These are phyloP conservation scores for Fusarium sambucinum DNA, from an alignment of 2,329 filamentous ascomycete genomes.

Conservation along the genomic window DNA sequence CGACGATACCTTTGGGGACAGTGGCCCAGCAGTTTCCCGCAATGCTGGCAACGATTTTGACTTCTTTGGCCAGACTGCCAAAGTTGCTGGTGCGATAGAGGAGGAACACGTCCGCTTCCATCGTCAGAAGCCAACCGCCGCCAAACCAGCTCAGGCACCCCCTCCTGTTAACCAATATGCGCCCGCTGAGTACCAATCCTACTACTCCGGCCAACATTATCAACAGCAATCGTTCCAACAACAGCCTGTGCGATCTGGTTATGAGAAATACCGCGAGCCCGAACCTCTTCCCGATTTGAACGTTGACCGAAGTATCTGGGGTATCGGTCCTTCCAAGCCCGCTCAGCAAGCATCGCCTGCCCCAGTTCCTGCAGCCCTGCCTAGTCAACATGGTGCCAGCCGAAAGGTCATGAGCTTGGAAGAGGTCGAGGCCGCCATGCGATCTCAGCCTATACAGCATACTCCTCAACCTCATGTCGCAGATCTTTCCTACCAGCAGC, in stretches of 20 bases:
- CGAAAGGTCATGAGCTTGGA: slow-evolving; percentile 95
- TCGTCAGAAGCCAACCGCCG: slow-evolving; percentile 74
- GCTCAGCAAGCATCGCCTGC: slow-evolving; percentile 51
- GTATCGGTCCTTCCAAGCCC: slow-evolving; percentile 70
- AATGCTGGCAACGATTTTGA: slow-evolving; percentile 93
- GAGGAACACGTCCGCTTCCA: slow-evolving; percentile 90
- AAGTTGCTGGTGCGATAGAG: slow-evolving; percentile 85
- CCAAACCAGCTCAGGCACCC: slow-evolving; percentile 54
- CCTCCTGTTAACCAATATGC: slow-evolving; percentile 54
- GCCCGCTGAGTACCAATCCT: slow-evolving; percentile 53
- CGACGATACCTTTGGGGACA: slow-evolving; percentile 86
- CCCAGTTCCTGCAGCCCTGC: slow-evolving; percentile 38
- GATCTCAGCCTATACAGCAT: slow-evolving; percentile 72
- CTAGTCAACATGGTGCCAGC: slow-evolving; percentile 50
- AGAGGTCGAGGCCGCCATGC: slow-evolving; percentile 95
- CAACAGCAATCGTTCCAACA: slow-evolving; percentile 35
- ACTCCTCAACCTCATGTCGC: slow-evolving; percentile 50
- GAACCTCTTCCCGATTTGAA: slow-evolving; percentile 90
- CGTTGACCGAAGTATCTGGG: slow-evolving; percentile 94
- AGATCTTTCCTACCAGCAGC: slow-evolving; percentile 49
- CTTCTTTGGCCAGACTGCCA: slow-evolving; percentile 93
- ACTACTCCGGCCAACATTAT: slow-evolving; percentile 41
- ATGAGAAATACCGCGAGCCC: slow-evolving; percentile 89
- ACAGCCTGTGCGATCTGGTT: slow-evolving; percentile 76
- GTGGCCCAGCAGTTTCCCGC: slow-evolving; percentile 54